Evolutionary conservation across 805 yeast species (phyloP).

Genomic region (Sugiyamaella lignohabitans): DNA sequence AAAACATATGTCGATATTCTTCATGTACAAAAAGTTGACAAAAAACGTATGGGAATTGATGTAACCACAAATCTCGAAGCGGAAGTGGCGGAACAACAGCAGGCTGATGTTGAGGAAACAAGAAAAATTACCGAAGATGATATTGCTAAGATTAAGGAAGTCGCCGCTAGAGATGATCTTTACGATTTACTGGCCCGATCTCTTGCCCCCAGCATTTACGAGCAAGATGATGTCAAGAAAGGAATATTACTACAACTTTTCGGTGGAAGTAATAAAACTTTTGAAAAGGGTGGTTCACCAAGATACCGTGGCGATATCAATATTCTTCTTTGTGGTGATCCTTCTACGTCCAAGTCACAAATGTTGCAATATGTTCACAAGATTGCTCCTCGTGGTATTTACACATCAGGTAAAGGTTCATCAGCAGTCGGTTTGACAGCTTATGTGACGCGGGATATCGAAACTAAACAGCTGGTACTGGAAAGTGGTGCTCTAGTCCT

Average conservation of each 20-base stretch:
- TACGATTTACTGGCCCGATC: constrained; percentile 85
- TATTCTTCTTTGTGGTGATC: constrained; percentile 91
- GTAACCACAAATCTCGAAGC: constrained; percentile 46
- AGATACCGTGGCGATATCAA: constrained; percentile 94
- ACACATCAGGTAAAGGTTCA: constrained; percentile 97
- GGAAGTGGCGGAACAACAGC: constrained; percentile 23
- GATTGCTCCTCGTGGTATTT: constrained; percentile 96
- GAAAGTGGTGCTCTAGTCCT: constrained; percentile 95
- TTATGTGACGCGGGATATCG: constrained; percentile 88
- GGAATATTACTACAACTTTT: constrained; percentile 88
- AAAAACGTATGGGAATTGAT: constrained; percentile 74
- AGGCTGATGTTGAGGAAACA: constrained; percentile 68
- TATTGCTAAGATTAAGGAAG: constrained; percentile 52
- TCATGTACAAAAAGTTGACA: constrained; percentile 82
- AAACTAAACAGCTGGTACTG: constrained; percentile 85
- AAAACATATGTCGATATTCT: constrained; percentile 94
- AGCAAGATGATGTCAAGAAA: constrained; percentile 93
- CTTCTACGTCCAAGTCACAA: constrained; percentile 96
- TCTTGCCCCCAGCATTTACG: constrained; percentile 94
- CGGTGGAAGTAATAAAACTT: constrained; percentile 90
- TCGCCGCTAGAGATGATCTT: constrained; percentile 57
- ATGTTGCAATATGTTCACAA: constrained; percentile 90
- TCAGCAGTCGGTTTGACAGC: constrained; percentile 99
- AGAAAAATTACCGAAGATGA: constrained; percentile 67
- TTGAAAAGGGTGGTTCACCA: constrained; percentile 60